A percentile compares a stretch with the other conserved stretches of the same genome.
Evolutionary conservation across 2,329 filamentous ascomycete genomes (phyloP).

Genomic region (Aspergillus novoparasiticus): DNA sequence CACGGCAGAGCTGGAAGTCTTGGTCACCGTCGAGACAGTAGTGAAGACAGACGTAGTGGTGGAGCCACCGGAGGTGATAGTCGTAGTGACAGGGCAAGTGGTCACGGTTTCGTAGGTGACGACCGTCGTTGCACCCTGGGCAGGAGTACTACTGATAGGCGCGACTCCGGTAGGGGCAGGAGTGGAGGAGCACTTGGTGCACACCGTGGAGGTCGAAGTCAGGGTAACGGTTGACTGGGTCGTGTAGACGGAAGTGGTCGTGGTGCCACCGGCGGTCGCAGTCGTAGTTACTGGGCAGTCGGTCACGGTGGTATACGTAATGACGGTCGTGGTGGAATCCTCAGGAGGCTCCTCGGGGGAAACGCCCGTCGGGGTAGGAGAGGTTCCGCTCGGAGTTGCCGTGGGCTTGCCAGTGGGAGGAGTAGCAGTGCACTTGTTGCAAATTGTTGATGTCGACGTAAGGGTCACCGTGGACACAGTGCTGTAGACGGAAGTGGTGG

Average conservation of each 20-base stretch:
- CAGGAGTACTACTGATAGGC: slow-evolving; percentile 8
- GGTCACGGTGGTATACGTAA: slow-evolving; percentile 32
- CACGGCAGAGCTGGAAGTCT: slow-evolving; percentile 24
- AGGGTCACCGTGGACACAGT: slow-evolving; percentile 56
- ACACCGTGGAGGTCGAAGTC: slow-evolving; percentile 14
- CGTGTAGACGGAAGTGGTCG: slow-evolving; percentile 49
- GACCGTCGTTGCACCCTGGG: slow-evolving; percentile 22
- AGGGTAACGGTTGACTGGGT: slow-evolving; percentile 13
- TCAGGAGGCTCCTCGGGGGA: slow-evolving; percentile 3
- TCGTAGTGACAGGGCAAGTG: slow-evolving; percentile 36
- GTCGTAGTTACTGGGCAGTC: slow-evolving; percentile 35
- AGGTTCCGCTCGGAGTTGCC: background rate
- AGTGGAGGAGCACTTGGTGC: slow-evolving; percentile 1
- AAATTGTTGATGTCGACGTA: slow-evolving; percentile 31
- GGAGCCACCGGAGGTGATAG: slow-evolving; percentile 48
- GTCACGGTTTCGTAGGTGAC: slow-evolving; percentile 35
- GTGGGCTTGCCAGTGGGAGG: slow-evolving; percentile 10
- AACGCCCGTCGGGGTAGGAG: slow-evolving; percentile 1
- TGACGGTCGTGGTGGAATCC: slow-evolving; percentile 20
- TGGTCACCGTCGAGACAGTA: slow-evolving; percentile 55
- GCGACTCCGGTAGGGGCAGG: slow-evolving; percentile 6
- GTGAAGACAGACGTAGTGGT: slow-evolving; percentile 57
- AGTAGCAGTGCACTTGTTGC: slow-evolving; percentile 22
- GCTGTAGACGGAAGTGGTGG: slow-evolving; percentile 56
- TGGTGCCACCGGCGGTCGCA: slow-evolving; percentile 48